Base-by-base conservation (phyloP, 306 rosid genomes). In the Cyclanthera cordifolia region DNA sequence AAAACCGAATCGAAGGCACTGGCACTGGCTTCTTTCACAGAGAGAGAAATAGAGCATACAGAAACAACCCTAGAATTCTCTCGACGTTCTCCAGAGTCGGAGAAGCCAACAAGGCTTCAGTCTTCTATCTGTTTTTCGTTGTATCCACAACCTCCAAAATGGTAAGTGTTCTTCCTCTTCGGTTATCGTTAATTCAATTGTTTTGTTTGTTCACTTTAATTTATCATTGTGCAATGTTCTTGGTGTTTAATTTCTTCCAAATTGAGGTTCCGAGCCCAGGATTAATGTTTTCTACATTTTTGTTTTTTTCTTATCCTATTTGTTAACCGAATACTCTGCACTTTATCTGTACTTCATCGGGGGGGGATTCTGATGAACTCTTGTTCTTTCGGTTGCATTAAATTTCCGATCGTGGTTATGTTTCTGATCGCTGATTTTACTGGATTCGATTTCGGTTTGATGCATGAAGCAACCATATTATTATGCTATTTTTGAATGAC, bases 31-130 rank as follows among this genome's bases (percentile, higher is more conserved):
- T 24, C 39, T 46, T 2, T 3, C 20, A 65, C 20, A 25, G 70
- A 65, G 70, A 65, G 70, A 66, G 71, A 66, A 14, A 46, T 24
- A 15, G 51, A 64, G 53, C 70, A 21, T 64, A 9, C 70, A 43
- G 70, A 24, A 46, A 46, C 71, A 66, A 46, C 71, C 71, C 71
- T 66, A 66, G 52, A 66, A 21, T 66, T 66, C 71, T 66, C 71
- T 66, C 71, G 20, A 13, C 53, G 53, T 63, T 41, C 32, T 63
- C 69, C 51, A 32, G 51, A 20, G 0, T 63, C 24, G 71, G 55
- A 45, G 71, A 66, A 66, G 16, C 19, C 39, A 46, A 46, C 15
- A 3, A 53, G 15, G 41, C 25, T 46, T 25, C 55, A 49, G 9
- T 47, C 23, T 46, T 60, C 13, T 65, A 14, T 23, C 54, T 23